Conservation (phyloP, 2,329 filamentous ascomycete genomes). For the Aspergillus eucalypticola region DNA sequence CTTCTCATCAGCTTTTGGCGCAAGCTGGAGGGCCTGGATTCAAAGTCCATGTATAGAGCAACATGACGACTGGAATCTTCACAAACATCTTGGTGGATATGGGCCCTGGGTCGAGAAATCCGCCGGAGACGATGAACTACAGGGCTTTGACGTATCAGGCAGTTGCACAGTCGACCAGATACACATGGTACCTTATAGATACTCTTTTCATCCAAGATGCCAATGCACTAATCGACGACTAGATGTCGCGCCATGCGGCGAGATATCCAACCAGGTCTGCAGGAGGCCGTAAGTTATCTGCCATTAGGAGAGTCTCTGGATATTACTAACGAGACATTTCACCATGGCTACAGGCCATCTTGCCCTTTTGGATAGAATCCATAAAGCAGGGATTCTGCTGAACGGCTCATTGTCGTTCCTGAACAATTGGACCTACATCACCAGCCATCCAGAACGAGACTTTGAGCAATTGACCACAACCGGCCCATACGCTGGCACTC, state of each 20-base stretch:
- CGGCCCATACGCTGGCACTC: conserved; percentile 58
- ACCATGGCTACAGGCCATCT: conserved; percentile 44
- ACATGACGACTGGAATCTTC: conserved; percentile 48
- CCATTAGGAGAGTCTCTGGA: background rate
- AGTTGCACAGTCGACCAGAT: conserved; percentile 57
- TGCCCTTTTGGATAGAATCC: conserved; percentile 51
- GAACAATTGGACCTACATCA: conserved; percentile 58
- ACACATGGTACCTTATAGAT: conserved; percentile 55
- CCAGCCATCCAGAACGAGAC: conserved; percentile 42
- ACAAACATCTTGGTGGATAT: conserved; percentile 57
- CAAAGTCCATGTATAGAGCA: conserved; percentile 7
- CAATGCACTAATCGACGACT: conserved; percentile 7
- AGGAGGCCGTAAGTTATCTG: conserved; percentile 48
- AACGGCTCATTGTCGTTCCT: conserved; percentile 56
- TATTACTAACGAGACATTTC: background rate
- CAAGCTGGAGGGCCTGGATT: conserved; percentile 26
- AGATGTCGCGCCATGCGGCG: conserved; percentile 61
- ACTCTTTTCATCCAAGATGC: background rate
- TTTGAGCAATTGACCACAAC: conserved; percentile 58
- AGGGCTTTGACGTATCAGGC: conserved; percentile 47
- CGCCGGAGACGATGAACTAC: conserved; percentile 34
- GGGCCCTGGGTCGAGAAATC: conserved; percentile 57
- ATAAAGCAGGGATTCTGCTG: conserved; percentile 42
- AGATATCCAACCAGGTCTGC: conserved; percentile 57
- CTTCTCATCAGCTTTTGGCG: conserved; percentile 12